Base-by-base conservation (phyloP, 208 protist genomes). In the Strigomonas oncopelti region DNA sequence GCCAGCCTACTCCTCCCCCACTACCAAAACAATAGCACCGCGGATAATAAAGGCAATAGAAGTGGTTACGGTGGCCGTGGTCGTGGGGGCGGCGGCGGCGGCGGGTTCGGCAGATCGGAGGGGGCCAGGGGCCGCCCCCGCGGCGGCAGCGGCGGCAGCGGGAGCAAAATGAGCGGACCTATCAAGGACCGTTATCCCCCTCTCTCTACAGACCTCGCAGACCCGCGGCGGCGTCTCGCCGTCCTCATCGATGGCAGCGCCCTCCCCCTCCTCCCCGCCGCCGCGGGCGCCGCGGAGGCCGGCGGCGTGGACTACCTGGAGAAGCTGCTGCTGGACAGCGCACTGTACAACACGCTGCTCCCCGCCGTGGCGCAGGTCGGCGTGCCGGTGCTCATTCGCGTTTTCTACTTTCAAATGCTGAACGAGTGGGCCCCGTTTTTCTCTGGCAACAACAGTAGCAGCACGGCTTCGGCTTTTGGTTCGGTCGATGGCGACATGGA, bases 141-240 rank as follows among this genome's bases (percentile, higher is more conserved):
- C 16, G 42, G 42, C 42, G 42, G 42, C 16, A 14, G 42, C 42
- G 42, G 42, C 42, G 16, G 16, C 42, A 20, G 42, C 16, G 9
- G 16, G 5, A 20, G 9, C 1, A 48, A 7, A 20, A 48, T 46
- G 28, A 29, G 72, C 13, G 87, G 85, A 4, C 83, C 87, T 14
- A 60, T 84, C 27, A 95, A 95, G 67, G 90, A 95, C 66, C 87
- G 90, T 52, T 80, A 85, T 45, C 87, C 87, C 11, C 84, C 87
- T 0, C 52, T 86, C 59, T 42, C 76, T 7, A 79, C 78, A 1
- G 77, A 92, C 66, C 77, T 89, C 25, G 71, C 69, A 20, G 87
- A 95, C 67, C 84, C 89, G 18, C 80, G 87, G 1, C 80, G 89
- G 14, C 82, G 87, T 14, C 78, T 95, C 7, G 89, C 89, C 7